Evolutionary conservation across 192 early-diverging fungal genomes (phyloP), one percentile per base, ranked within the genome.

Genomic region (Backusella australiensis): DNA sequence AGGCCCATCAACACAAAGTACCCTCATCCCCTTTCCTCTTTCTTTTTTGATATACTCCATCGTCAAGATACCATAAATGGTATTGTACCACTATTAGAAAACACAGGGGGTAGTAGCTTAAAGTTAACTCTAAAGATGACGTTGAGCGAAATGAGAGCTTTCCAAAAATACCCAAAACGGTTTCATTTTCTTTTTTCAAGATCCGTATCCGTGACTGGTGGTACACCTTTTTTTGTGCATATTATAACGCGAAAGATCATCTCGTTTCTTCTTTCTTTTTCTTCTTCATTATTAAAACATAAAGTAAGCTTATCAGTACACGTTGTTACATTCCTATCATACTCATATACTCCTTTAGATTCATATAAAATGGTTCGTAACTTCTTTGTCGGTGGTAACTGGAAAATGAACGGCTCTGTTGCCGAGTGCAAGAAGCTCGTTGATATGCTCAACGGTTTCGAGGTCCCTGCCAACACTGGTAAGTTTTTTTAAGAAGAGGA

Each of bases 371-470:
- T 89, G 88, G 81, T 88, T 89, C 94, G 94, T 85, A 91, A 90
- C 82, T 96, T 96, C 86, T 93, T 94, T 86, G 91, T 96, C 81
- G 92, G 94, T 74, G 92, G 92, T 79, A 94, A 94, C 88, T 94
- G 95, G 93, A 98, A 99, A 90, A 95, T 99, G 94, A 99, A 99
- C 91, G 98, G 97, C 83, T 89, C 88, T 73, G 79, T 87, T 65
- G 84, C 86, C 70, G 87, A 93, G 56, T 88, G 95, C 85, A 89
- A 93, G 81, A 85, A 88, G 66, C 87, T 99, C 65, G 87, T 95
- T 74, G 85, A 88, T 72, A 80, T 83, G 63, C 89, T 99, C 75
- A 98, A 98, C 89, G 78, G 89, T 69, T 90, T 84, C 66, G 78
- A 80, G 75, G 81, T 91, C n/a, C 80, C 89, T 74, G 72, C 86